Base-by-base conservation (phyloP, 2,329 filamentous ascomycete species). In the Cercospora canescens region DNA sequence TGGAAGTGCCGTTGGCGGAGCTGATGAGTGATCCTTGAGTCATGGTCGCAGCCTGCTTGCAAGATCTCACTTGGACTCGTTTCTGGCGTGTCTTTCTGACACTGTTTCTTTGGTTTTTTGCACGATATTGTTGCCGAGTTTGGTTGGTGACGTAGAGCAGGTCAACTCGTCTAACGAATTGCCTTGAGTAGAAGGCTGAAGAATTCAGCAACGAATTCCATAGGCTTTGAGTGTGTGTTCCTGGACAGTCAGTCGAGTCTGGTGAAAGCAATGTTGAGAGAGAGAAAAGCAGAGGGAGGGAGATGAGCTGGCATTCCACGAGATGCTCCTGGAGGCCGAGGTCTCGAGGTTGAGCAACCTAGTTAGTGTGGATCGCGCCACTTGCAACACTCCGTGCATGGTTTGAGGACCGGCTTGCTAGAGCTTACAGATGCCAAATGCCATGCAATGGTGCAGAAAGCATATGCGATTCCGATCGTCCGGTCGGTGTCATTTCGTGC, bases 161-260 rank as follows among this genome's bases (percentile, higher is more conserved):
- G 26, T 14, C 26, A 18, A 21, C 7, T 24, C 16, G 48, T 12
- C 63, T 63, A 66, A 54, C 64, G 64, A 56, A 66, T 66, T 35
- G 64, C 64, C 57, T 66, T 66, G 60, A 66, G 64, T 34, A 66
- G 45, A 12, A 66, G 64, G 60, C 60, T 62, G 64, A 66, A 66
- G 64, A 66, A 66, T 32, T 66, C 60, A 18, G 64, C 60, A 30
- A 63, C 64, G 50, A 63, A 63, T 45, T 62, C 64, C 64, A 66
- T 66, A 52, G 55, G 50, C 64, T 52, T 48, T 35, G 21, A 26
- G 50, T 45, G 18, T 24, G 45, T 28, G 30, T 39, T 26, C 32
- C 32, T 54, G 21, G 58, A 18, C 9, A 7, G 16, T n/a, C 8
- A 28, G 32, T 56, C 14, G 18, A 6, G 5, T 50, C 16, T 28